phyloP scores from a whole-genome alignment of 1,284 basidiomycete genomes.

The Mycena citricolor region DNA sequence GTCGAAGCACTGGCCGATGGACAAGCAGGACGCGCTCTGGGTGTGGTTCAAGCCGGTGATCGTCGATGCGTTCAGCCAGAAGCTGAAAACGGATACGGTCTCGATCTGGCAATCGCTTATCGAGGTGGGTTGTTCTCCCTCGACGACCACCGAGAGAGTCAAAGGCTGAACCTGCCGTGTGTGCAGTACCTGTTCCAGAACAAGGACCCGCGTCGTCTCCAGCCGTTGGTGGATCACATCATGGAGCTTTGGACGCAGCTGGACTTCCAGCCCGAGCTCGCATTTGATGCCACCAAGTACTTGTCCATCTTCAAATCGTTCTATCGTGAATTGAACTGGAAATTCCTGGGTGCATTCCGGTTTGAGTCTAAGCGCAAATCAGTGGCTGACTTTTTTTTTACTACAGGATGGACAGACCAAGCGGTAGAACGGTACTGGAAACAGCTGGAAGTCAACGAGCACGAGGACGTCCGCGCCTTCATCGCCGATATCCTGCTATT shows the following conservation, averaged over 20 bases:
- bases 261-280: slow-evolving; percentile 75
- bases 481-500: slow-evolving; percentile 76
- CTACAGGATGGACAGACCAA: slow-evolving; percentile 67
- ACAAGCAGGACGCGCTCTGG: slow-evolving; percentile 74
- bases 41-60: slow-evolving; percentile 78
- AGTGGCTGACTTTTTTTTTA: neutral
- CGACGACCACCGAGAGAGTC: too few relatives aligned
- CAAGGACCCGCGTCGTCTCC: slow-evolving; percentile 82
- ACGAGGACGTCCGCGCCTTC: slow-evolving; percentile 77
- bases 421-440: slow-evolving; percentile 69
- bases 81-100: slow-evolving; percentile 66
- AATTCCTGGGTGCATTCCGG: slow-evolving; percentile 44
- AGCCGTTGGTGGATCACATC: slow-evolving; percentile 77
- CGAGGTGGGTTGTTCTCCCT: slow-evolving; percentile 45
- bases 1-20: slow-evolving; percentile 85
- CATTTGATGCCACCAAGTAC: slow-evolving; percentile 68
- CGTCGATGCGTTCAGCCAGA: slow-evolving; percentile 62
- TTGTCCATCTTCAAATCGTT: slow-evolving; percentile 63
- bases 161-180: slow-evolving; percentile 7
- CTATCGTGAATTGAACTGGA: slow-evolving; percentile 75
- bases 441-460: slow-evolving; percentile 66
- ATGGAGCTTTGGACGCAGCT: slow-evolving; percentile 58
- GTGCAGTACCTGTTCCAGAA: slow-evolving; percentile 70
- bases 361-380: neutral
- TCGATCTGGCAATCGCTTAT: slow-evolving; percentile 70